Evolutionary conservation across 1,284 basidiomycete species (phyloP).

Genomic region (Trichosporon ovoides): DNA sequence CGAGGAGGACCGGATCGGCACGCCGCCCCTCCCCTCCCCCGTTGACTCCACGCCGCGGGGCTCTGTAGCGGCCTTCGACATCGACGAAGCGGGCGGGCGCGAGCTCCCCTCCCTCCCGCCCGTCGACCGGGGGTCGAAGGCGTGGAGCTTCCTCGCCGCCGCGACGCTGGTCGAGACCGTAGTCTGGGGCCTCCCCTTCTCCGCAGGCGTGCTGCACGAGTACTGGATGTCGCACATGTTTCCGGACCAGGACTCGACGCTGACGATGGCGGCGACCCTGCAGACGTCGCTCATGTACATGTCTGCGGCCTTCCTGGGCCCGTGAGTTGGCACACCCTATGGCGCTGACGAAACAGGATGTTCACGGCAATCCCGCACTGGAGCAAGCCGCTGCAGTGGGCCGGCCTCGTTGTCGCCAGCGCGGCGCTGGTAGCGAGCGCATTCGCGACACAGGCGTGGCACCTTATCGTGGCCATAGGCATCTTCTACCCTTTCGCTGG

Average conservation of each 20-base stretch:
- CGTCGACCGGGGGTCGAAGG: constrained; percentile 38
- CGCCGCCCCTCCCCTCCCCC: not conserved
- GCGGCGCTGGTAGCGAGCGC: constrained; percentile 33
- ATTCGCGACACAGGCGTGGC: constrained; percentile 44
- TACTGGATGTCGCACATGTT: constrained; percentile 44
- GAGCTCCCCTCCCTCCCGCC: constrained; percentile 28
- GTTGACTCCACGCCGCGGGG: not conserved
- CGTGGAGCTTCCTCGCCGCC: constrained; percentile 43
- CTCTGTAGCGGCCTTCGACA: not conserved
- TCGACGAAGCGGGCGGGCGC: constrained; percentile 1
- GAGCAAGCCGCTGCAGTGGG: constrained; percentile 26
- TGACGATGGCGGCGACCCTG: constrained; percentile 44
- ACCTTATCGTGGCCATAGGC: constrained; percentile 43
- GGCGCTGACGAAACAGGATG: constrained; percentile 15
- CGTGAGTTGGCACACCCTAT: constrained; percentile 5
- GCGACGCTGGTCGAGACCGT: constrained; percentile 42
- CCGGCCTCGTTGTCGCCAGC: constrained; percentile 28
- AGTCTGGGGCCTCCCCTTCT: constrained; percentile 45
- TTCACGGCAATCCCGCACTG: constrained; percentile 33
- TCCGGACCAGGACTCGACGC: constrained; percentile 22
- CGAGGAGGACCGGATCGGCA: not conserved
- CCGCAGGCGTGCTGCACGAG: constrained; percentile 43
- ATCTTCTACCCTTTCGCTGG: constrained; percentile 41
- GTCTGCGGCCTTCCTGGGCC: constrained; percentile 8
- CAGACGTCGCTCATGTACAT: constrained; percentile 38